Conservation (phyloP, 495 filamentous ascomycete species). For the Talaromyces adpressus region DNA sequence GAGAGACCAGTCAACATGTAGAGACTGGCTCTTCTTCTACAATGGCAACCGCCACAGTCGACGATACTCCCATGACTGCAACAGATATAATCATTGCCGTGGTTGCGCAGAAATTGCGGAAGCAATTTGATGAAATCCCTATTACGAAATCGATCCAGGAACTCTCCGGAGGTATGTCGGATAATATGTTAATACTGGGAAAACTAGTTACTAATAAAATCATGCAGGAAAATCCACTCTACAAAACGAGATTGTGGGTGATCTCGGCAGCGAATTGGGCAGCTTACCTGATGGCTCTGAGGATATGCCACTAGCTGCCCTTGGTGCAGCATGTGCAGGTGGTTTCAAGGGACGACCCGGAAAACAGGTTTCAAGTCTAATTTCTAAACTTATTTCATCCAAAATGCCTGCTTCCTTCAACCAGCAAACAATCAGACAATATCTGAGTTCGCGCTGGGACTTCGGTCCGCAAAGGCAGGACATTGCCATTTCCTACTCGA, state of each 20-base stretch:
- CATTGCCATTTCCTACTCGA: slow-evolving; percentile 75
- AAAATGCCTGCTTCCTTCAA: slow-evolving; percentile 99
- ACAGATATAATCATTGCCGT: slow-evolving; percentile 15
- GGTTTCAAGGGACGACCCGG: slow-evolving; percentile 96
- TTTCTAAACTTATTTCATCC: slow-evolving; percentile 88
- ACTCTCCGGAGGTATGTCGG: slow-evolving; percentile 16
- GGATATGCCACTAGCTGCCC: slow-evolving; percentile 89
- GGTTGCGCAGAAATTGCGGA: slow-evolving; percentile 19
- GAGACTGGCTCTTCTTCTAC: slow-evolving; percentile 26
- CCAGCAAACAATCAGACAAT: slow-evolving; percentile 86
- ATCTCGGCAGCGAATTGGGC: slow-evolving; percentile 95
- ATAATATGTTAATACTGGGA: not conserved
- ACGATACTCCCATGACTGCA: slow-evolving; percentile 11
- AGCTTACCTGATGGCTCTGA: slow-evolving; percentile 97
- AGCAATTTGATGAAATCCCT: slow-evolving; percentile 16
- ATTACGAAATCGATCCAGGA: slow-evolving; percentile 16
- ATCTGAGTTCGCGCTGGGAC: slow-evolving; percentile 89
- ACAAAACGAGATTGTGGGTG: slow-evolving; percentile 91
- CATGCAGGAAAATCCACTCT: slow-evolving; percentile 87
- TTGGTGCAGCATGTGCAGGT: slow-evolving; percentile 89
- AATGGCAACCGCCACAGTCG: slow-evolving; percentile 34
- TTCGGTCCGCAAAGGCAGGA: slow-evolving; percentile 82
- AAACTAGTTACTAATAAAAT: not conserved
- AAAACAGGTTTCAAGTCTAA: slow-evolving; percentile 88
- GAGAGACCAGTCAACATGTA: slow-evolving; percentile 9